Conservation (phyloP, 495 filamentous ascomycete genomes). For the Evansstolkia leycettana region DNA sequence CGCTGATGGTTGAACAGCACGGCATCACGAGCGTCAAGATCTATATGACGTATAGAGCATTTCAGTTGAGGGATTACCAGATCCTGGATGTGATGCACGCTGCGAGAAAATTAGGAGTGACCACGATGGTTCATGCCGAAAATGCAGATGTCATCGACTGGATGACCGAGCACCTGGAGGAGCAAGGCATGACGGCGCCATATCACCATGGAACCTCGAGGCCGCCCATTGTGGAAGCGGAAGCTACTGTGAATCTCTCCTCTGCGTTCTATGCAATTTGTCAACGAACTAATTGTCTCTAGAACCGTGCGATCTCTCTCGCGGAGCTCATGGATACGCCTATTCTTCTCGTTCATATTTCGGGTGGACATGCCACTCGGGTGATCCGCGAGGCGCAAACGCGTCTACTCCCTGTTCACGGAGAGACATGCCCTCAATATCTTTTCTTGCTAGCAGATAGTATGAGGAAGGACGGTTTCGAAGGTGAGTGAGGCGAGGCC, state of each 20-base stretch:
- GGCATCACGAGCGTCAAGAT: slow-evolving; percentile 48
- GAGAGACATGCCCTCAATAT: slow-evolving; percentile 56
- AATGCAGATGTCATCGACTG: slow-evolving; percentile 42
- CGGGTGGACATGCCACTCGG: slow-evolving; percentile 34
- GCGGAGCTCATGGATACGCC: slow-evolving; percentile 42
- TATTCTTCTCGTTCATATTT: slow-evolving; percentile 47
- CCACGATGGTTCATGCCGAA: slow-evolving; percentile 52
- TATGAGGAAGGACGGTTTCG: slow-evolving; percentile 36
- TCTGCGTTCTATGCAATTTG: too few relatives aligned
- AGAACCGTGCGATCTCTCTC: slow-evolving; percentile 43
- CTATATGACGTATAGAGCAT: slow-evolving; percentile 51
- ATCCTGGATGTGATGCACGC: slow-evolving; percentile 42
- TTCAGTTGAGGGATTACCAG: slow-evolving; percentile 42
- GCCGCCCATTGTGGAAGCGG: slow-evolving; percentile 42
- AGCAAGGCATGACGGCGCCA: slow-evolving; percentile 30
- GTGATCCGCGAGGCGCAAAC: slow-evolving; percentile 46
- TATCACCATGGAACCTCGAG: slow-evolving; percentile 42
- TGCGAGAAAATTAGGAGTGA: slow-evolving; percentile 33
- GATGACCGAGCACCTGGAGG: slow-evolving; percentile 36
- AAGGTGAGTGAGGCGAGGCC: too few relatives aligned
- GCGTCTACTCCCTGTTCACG: slow-evolving; percentile 41
- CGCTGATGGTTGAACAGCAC: slow-evolving; percentile 24
- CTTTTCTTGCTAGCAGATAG: slow-evolving; percentile 44
- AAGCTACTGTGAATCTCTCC: too few relatives aligned
- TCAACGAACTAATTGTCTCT: too few relatives aligned